These are phyloP conservation scores for Leccinum imitatum DNA, from an alignment of 768 basidiomycete species.

Conservation along the genomic window DNA sequence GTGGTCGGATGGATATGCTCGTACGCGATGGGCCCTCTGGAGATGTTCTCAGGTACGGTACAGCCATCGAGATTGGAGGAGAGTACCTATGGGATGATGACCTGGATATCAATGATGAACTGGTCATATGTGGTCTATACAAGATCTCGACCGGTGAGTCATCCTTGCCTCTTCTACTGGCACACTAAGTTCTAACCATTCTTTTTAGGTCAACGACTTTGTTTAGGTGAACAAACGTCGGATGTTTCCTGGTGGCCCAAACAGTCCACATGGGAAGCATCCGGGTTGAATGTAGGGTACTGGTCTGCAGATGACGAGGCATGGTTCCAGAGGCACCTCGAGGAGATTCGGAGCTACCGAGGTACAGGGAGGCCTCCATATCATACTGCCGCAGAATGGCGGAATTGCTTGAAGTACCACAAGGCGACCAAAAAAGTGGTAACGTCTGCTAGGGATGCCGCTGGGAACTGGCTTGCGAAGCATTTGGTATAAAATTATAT, in stretches of 20 bases:
- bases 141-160: constrained; percentile 3
- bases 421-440: not conserved
- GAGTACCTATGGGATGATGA: constrained; percentile 7
- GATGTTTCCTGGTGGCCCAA: constrained; percentile 6
- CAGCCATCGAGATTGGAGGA: not conserved
- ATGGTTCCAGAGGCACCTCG: constrained; percentile 3
- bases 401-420: not conserved
- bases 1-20: not conserved
- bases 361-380: not conserved
- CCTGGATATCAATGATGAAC: not conserved
- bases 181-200: too few species aligned
- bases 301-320: not conserved
- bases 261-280: not conserved
- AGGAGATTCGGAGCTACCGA: not conserved
- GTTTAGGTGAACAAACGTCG: not conserved
- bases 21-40: not conserved
- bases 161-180: too few species aligned
- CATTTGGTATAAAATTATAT: not conserved
- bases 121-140: constrained; percentile 4
- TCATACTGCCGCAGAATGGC: not conserved
- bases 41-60: not conserved
- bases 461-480: not conserved
- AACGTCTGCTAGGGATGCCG: not conserved
- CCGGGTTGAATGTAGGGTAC: not conserved
- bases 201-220: not conserved